phyloP scores from a whole-genome alignment of 2,329 filamentous ascomycete species.

The Colletotrichum agaves region DNA sequence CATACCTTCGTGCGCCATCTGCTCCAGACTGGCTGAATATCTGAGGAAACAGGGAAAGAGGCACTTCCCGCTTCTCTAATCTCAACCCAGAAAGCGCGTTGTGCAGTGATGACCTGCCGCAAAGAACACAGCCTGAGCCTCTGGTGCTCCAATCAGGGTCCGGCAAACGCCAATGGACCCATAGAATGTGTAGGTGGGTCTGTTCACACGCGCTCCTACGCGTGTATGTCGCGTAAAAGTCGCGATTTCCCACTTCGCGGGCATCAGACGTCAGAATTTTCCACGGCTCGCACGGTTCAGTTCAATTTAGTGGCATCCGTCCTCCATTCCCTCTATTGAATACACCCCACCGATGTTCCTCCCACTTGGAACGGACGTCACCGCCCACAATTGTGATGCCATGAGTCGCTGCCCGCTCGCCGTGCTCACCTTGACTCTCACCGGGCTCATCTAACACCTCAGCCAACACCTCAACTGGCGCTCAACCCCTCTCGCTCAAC shows the following conservation, averaged over 20 bases:
- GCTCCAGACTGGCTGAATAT: not conserved
- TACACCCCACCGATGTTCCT: not conserved
- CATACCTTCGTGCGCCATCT: constrained; percentile 23
- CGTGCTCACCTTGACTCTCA: constrained; percentile 22
- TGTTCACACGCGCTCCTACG: constrained; percentile 6
- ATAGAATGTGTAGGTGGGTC: not conserved
- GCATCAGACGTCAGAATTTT: constrained; percentile 18
- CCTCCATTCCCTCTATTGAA: constrained; percentile 1
- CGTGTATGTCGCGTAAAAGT: constrained; percentile 14
- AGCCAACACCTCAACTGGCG: constrained; percentile 2
- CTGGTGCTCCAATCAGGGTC: not conserved
- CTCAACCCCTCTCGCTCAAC: not conserved
- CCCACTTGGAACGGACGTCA: constrained; percentile 20
- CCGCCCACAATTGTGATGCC: constrained; percentile 30
- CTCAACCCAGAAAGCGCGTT: not conserved
- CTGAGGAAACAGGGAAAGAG: constrained; percentile 7
- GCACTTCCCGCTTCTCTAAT: constrained; percentile 6
- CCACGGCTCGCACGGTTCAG: constrained; percentile 23
- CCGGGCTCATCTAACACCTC: constrained; percentile 18
- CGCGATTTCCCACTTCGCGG: constrained; percentile 27
- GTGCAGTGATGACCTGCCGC: not conserved
- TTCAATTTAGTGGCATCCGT: constrained; percentile 15
- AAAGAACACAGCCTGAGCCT: not conserved
- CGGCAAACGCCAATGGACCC: not conserved
- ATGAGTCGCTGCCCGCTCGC: constrained; percentile 23